These are phyloP conservation scores for Nephelium lappaceum DNA, from an alignment of 345 rosid species.

Conservation along the genomic window DNA sequence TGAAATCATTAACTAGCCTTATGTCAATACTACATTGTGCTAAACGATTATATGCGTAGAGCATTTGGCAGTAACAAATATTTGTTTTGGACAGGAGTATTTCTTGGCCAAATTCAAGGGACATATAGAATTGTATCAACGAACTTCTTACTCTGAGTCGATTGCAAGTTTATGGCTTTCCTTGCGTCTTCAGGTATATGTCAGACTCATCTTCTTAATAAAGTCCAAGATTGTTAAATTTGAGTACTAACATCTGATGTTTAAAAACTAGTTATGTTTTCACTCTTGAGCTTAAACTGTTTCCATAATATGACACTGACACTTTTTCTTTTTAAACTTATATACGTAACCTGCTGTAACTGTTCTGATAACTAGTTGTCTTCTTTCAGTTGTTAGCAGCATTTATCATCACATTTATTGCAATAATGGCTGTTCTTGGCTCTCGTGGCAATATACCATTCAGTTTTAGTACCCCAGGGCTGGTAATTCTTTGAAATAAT, in stretches of 20 bases:
- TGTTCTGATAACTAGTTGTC: slow-evolving; percentile 11
- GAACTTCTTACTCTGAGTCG: slow-evolving; percentile 79
- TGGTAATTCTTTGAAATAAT: slow-evolving; percentile 52
- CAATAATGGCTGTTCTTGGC: slow-evolving; percentile 75
- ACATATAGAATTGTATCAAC: slow-evolving; percentile 66
- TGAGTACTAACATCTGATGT: neutral
- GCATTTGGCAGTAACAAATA: slow-evolving; percentile 7
- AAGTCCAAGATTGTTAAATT: neutral
- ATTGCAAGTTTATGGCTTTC: slow-evolving; percentile 96
- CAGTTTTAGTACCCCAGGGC: slow-evolving; percentile 82
- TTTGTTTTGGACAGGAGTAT: slow-evolving; percentile 51
- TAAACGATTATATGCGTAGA: neutral
- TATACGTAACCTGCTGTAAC: neutral
- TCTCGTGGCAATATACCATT: slow-evolving; percentile 63
- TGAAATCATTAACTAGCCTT: neutral
- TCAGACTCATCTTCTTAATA: neutral
- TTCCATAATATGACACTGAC: neutral
- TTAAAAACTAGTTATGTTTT: neutral
- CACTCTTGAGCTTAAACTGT: neutral
- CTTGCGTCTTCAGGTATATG: slow-evolving; percentile 87
- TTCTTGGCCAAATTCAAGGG: slow-evolving; percentile 63
- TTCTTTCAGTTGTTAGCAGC: slow-evolving; percentile 77
- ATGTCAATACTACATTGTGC: neutral
- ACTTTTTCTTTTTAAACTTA: neutral
- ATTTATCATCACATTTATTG: slow-evolving; percentile 70